Base-by-base conservation (phyloP, 192 early-diverging fungal species). In the Coemansia umbellata region DNA sequence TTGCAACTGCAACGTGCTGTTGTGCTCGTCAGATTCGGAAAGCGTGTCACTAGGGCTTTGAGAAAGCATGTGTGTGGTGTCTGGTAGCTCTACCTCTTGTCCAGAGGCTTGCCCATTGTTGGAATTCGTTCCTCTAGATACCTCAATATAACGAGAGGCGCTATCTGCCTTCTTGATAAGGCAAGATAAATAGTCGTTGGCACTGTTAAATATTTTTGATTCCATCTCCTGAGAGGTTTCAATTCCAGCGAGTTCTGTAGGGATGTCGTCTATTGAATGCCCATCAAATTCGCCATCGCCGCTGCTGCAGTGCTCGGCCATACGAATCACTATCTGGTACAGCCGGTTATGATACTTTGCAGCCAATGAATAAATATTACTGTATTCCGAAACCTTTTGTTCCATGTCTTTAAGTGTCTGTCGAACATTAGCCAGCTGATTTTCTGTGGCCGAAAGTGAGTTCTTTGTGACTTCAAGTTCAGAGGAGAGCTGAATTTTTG, bases 361-460 rank as follows among this genome's bases (percentile, higher is more conserved):
- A 10, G 48, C 28, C 9, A 55, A n/a, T 1, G 23, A 33, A 15
- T 57, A 32, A 21, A 60, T 66, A 35, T 58, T 61, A 8, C 70
- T 64, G 30, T 62, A 62, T 17, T 72, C 77, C 1, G 51, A 60
- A 0, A 63, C 49, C 21, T 47, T 73, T 18, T 69, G 44, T 26
- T 78, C 64, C 18, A 80, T 31, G 7, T 67, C 68, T 28, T 66
- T 62, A 1, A 83, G 32, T 17, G 56, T 65, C 15, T 19, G 28
- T 21, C 70, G 69, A 4, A 73, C 50, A 0, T 39, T 41, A 1
- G 53, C 28, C 17, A 49, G 43, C 21, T 43, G 40, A 10, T 19
- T 18, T 7, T 19, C 17, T 15, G 53, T 45, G 11, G 42, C 41
- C 10, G 41, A 43, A 22, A 43, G 41, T 2, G 21, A 4, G 21